A percentile compares a stretch with the other conserved stretches of the same genome.
Evolutionary conservation across 1,284 basidiomycete genomes (phyloP).

Genomic region (Mycena sp.): DNA sequence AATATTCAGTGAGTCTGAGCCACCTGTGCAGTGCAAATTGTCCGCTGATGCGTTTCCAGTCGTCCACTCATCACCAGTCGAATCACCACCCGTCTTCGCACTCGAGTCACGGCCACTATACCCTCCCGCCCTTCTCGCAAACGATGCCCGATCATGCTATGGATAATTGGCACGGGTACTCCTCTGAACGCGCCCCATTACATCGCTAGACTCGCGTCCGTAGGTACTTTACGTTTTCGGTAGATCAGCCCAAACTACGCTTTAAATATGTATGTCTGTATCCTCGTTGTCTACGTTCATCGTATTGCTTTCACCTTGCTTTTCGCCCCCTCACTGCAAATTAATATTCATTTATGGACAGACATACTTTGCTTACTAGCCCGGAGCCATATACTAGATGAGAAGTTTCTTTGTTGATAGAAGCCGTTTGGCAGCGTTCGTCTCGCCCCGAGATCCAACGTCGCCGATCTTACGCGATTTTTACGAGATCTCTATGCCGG

Average conservation of each 20-base stretch:
- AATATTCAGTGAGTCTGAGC: conserved; percentile 60
- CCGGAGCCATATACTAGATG: conserved; percentile 28
- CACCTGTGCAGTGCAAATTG: conserved; percentile 1
- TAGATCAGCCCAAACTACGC: conserved; percentile 17
- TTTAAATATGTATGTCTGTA: conserved; percentile 30
- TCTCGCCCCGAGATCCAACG: conserved; percentile 23
- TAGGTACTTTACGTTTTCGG: conserved; percentile 30
- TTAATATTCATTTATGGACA: conserved; percentile 31
- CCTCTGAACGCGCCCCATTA: conserved; percentile 68
- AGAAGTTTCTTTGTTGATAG: conserved; percentile 34
- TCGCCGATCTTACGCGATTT: conserved; percentile 35
- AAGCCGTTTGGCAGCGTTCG: conserved; percentile 23
- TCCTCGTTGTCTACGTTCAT: conserved; percentile 4
- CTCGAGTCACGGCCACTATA: conserved; percentile 43
- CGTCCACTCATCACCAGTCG: conserved; percentile 24
- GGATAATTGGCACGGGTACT: conserved; percentile 71
- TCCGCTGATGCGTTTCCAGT: conserved; percentile 13
- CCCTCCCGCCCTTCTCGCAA: conserved; percentile 59
- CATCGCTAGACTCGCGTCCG: conserved; percentile 54
- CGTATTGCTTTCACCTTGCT: conserved; percentile 31
- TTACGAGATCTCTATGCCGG: conserved; percentile 28
- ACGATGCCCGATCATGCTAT: conserved; percentile 54
- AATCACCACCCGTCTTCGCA: conserved; percentile 44
- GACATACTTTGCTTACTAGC: neutral
- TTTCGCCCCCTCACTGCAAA: conserved; percentile 1